Base-by-base conservation (phyloP, 2,329 filamentous ascomycete species). In the Ascochyta clinopodiicola region DNA sequence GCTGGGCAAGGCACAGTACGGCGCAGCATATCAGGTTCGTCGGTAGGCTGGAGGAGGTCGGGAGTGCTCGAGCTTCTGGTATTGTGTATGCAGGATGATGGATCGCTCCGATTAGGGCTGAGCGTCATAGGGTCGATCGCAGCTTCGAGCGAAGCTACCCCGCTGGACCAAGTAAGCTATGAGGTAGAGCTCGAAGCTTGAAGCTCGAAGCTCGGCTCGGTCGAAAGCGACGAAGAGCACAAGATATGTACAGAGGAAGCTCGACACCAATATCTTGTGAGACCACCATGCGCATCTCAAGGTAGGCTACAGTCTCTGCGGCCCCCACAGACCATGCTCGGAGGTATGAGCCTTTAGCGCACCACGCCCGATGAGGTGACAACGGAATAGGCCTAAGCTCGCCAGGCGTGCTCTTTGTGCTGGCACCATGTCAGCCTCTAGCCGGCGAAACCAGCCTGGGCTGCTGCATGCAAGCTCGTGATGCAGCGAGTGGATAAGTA, bases 381-480 rank as follows among this genome's bases (percentile, higher is more conserved):
- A 42, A 25, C 39, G 37, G 36, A 46, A 46, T 50, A 36, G 45
- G 46, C 52, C 53, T 50, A 46, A 63, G 52, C 57, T 58, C 46
- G 56, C 59, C 48, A 63, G 57, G 62, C 60, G 50, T 57, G 49
- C 60, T 61, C 60, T 64, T 62, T 63, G 56, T 61, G 62, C 52
- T 59, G 51, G 36, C 44, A 51, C 17, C 17, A 17, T 17, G 57
- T 63, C 62, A 65, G 62, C 62, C 55, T 46, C 52, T 56, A 57
- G 46, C 52, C 38, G 27, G 32, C 21, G 27, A 36, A 40, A 40
- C 39, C 29, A 35, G 32, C 32, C 17, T 32, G 25, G 39, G 39
- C 21, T 46, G 52, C 59, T 61, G 59, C 59, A 59, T 57, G 59
- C 56, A 46, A 59, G 44, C 51, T 53, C 34, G 44, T 51, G 52